Evolutionary conservation across 176 grass and related monocot species (phyloP).

Genomic region (Raddia guianensis): DNA sequence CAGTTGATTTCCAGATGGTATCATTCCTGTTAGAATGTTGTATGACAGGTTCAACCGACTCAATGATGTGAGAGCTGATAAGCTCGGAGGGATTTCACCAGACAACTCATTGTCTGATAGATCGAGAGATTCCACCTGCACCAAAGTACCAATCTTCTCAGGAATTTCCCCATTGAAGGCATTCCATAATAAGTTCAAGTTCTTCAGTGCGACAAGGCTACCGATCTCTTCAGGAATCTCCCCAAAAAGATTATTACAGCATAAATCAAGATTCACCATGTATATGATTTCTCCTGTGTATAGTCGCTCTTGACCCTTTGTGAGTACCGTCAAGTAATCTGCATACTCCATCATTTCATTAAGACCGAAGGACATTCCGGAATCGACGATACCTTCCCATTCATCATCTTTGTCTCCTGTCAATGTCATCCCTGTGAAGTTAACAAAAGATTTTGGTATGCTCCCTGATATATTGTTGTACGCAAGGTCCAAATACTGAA

Average conservation of each 20-base stretch:
- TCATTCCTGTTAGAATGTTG: neutral
- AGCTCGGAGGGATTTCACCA: neutral
- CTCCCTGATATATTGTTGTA: conserved; percentile 40
- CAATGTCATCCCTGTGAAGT: neutral
- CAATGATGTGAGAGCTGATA: neutral
- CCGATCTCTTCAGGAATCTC: conserved; percentile 10
- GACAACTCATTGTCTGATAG: neutral
- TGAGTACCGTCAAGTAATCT: neutral
- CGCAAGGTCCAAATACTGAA: conserved; percentile 38
- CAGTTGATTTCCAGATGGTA: neutral
- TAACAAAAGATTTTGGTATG: conserved; percentile 23
- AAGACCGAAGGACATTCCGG: fast-evolving
- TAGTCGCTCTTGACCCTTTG: conserved; percentile 22
- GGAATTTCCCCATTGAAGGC: too few species aligned
- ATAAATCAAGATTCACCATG: conserved; percentile 46
- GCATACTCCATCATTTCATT: neutral
- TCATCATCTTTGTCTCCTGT: neutral
- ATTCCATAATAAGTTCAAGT: too few species aligned
- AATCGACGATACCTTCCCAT: neutral
- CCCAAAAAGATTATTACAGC: conserved; percentile 21
- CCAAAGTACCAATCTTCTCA: too few species aligned
- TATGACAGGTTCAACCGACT: neutral
- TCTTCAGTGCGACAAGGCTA: too few species aligned
- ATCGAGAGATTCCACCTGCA: too few species aligned
- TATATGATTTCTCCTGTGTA: conserved; percentile 10